Evolutionary conservation across 2,329 filamentous ascomycete species (phyloP).

Genomic region (Nectriaceae sp.): DNA sequence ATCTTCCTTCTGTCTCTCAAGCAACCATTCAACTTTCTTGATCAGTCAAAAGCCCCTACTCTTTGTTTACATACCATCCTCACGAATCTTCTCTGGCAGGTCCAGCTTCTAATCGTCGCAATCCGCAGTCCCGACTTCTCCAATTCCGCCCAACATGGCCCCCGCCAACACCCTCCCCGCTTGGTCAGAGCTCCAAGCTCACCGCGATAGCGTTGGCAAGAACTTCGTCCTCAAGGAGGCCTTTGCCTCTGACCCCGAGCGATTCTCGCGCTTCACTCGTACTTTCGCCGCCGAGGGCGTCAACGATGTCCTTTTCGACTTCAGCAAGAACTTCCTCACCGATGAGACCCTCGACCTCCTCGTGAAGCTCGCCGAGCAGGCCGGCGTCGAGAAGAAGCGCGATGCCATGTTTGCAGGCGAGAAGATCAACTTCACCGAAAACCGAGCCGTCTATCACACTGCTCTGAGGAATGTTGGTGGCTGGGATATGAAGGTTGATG

Average conservation of each 20-base stretch:
- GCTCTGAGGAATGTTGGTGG: constrained; percentile 89
- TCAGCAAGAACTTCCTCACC: constrained; percentile 97
- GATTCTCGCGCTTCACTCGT: constrained; percentile 88
- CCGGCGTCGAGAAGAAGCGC: constrained; percentile 86
- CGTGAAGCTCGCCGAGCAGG: constrained; percentile 88
- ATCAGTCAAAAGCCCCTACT: neutral
- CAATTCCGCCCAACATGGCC: constrained; percentile 53
- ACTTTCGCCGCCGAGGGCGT: constrained; percentile 82
- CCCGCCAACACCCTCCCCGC: constrained; percentile 84
- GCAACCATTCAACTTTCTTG: neutral
- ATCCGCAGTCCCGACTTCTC: constrained; percentile 4
- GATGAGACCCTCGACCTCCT: constrained; percentile 88
- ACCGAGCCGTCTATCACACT: constrained; percentile 92
- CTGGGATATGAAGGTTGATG: constrained; percentile 81
- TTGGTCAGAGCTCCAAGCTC: constrained; percentile 89
- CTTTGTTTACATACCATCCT: too few relatives aligned
- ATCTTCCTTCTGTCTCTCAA: constrained; percentile 1
- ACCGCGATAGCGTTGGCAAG: constrained; percentile 84
- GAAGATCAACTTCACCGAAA: constrained; percentile 99
- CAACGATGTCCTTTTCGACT: constrained; percentile 93
- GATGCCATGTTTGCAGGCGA: constrained; percentile 98
- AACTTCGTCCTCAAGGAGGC: constrained; percentile 91
- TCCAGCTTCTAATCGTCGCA: neutral
- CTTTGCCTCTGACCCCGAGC: constrained; percentile 83
- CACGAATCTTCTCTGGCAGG: neutral